Evolutionary conservation across 495 filamentous ascomycete species (phyloP), one percentile per base, ranked within the genome.

Genomic region (Podospora tetraspora): DNA sequence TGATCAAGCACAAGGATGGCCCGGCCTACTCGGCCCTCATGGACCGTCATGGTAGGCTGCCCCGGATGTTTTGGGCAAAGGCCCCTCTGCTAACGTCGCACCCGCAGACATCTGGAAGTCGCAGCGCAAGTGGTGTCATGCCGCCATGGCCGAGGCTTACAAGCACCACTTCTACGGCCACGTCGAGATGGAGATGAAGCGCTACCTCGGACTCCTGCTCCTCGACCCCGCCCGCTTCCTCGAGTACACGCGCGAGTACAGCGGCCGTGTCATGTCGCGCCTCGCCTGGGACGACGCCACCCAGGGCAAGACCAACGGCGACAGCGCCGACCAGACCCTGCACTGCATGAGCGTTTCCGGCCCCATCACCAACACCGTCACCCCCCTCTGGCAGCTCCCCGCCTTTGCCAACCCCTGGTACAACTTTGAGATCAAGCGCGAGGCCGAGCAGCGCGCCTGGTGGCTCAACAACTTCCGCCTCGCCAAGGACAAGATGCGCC

Each of bases 261-360:
- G 80, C 43, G 80, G 80, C 0, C 80, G 81, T 30, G 76, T 83
- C 65, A 83, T 83, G 81, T 80, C 79, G 37, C 73, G 79, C 11
- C 73, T 83, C 6, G 80, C 81, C 29, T 83, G 80, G 80, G 81
- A 81, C 64, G 80, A 82, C 63, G 80, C 79, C 0, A 78, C 80
- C 3, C 78, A 80, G 59, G 81, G 81, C 9, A 74, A 72, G 30
- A 61, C 73, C 27, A 83, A 81, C 62, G 81, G 77, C 12, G 79
- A 82, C 10, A 79, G 76, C 69, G 81, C 81, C 34, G 80, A 82
- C 74, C 66, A 68, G 59, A 83, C 81, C 24, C 72, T 83, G 59
- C 79, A 80, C 64, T 81, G 79, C 68, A 83, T 83, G 81, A 81
- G 79, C 22, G 79, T 83, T 16, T 81, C 80, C 2, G 81, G 81